A percentile compares a stretch with the other conserved stretches of the same genome.
Evolutionary conservation across 352 stramenopile genomes (phyloP).

Genomic region (Phytophthora pluvialis): DNA sequence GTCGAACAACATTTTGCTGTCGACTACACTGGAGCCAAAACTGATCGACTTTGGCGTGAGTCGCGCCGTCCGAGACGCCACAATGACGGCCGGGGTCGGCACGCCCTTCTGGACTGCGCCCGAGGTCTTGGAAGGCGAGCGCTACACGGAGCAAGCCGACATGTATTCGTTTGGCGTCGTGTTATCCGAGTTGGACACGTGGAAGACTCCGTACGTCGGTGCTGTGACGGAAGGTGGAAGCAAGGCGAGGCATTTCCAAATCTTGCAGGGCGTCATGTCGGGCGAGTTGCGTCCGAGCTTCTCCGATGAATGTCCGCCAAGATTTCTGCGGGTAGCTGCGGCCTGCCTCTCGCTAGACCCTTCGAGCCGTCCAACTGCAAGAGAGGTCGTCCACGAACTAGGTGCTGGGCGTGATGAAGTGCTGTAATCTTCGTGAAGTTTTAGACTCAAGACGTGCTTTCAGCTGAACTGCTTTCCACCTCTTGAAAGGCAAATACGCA

Average conservation of each 20-base stretch:
- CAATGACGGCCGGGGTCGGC: constrained; percentile 72
- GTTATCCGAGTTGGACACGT: constrained; percentile 48
- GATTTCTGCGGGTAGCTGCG: neutral
- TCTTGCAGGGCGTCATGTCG: constrained; percentile 3
- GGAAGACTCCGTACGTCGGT: constrained; percentile 38
- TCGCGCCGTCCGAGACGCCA: constrained; percentile 12
- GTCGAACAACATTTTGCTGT: constrained; percentile 75
- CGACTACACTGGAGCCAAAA: constrained; percentile 63
- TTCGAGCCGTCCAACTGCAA: neutral
- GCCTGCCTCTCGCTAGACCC: neutral
- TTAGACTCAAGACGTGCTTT: too few relatives aligned
- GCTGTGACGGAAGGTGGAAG: constrained; percentile 8
- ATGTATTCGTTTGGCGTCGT: constrained; percentile 77
- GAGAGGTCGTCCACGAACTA: neutral
- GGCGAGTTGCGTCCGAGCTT: neutral
- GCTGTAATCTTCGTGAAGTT: too few relatives aligned
- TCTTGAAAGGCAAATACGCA: too few relatives aligned
- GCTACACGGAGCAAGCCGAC: constrained; percentile 64
- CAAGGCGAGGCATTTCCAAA: constrained; percentile 4
- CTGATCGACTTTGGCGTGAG: constrained; percentile 53
- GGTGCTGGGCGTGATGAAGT: too few relatives aligned
- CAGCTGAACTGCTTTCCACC: too few relatives aligned
- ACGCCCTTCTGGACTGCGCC: constrained; percentile 85
- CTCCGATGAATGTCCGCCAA: constrained; percentile 22
- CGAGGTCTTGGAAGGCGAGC: constrained; percentile 62